These are phyloP conservation scores for Truncatella angustata DNA, from an alignment of 2,329 filamentous ascomycete species.

Conservation along the genomic window DNA sequence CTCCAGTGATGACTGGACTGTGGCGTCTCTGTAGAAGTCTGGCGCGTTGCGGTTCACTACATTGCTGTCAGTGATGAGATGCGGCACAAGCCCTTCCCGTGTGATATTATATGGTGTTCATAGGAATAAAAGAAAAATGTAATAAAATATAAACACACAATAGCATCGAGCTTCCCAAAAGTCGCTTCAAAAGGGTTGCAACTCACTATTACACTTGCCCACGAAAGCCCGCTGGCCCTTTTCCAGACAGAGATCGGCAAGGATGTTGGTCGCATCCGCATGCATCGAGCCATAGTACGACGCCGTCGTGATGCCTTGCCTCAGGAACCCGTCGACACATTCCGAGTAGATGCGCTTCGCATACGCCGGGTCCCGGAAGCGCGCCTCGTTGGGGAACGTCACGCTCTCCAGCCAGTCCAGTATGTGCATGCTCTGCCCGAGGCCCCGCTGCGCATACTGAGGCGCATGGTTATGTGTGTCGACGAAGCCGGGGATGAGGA, in stretches of 20 bases:
- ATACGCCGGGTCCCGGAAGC: conserved; percentile 53
- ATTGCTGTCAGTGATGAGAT: too few species aligned
- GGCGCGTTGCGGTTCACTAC: conserved; percentile 52
- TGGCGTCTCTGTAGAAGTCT: conserved; percentile 49
- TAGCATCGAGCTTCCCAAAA: background rate
- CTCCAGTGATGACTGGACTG: conserved; percentile 42
- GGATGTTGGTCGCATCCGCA: conserved; percentile 52
- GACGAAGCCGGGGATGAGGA: conserved; percentile 59
- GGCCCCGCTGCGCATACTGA: conserved; percentile 47
- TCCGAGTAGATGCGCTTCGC: conserved; percentile 49
- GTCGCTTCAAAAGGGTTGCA: background rate
- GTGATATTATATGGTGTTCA: too few species aligned
- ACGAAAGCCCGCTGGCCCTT: conserved; percentile 59
- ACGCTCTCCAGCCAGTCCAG: conserved; percentile 57
- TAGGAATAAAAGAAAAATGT: too few species aligned
- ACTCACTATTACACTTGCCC: conserved; percentile 55
- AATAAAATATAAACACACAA: background rate
- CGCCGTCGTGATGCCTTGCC: conserved; percentile 61
- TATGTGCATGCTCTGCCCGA: conserved; percentile 45
- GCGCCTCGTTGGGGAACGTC: conserved; percentile 64
- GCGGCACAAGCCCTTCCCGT: too few species aligned
- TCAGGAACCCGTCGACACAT: conserved; percentile 56
- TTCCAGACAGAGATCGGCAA: conserved; percentile 51
- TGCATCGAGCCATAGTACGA: conserved; percentile 60
- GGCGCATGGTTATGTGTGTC: conserved; percentile 71